Percentiles rank a stretch among this genome's conserved stretches.
Evolutionary conservation across 2,329 filamentous ascomycete species (phyloP).

Genomic region (Calonectria multiphialidica): DNA sequence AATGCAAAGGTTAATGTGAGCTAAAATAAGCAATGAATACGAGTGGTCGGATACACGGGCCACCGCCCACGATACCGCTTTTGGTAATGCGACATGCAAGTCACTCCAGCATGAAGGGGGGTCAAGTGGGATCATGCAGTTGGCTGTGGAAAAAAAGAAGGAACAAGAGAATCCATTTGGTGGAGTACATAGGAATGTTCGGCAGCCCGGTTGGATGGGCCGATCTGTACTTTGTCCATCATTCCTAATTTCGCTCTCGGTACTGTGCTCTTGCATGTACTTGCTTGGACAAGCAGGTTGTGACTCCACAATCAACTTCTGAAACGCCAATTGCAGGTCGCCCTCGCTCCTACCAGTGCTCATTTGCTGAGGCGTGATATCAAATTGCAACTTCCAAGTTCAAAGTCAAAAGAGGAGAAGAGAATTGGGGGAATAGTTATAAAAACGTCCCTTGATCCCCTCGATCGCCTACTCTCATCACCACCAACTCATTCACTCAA

Average conservation of each 20-base stretch:
- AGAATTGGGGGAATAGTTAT: not conserved
- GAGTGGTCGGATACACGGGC: not conserved
- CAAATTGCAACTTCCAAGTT: not conserved
- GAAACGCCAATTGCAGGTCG: not conserved
- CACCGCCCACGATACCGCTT: not conserved
- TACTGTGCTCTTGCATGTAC: not conserved
- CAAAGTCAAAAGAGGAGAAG: not conserved
- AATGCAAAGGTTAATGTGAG: not conserved
- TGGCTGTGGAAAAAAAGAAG: not conserved
- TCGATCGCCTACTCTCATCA: not conserved
- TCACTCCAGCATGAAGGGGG: not conserved
- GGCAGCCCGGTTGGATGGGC: not conserved
- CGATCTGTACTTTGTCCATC: not conserved
- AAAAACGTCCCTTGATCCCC: not conserved
- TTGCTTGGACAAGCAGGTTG: not conserved
- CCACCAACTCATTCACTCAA: conserved; percentile 1
- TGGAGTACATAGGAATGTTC: not conserved
- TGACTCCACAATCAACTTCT: not conserved
- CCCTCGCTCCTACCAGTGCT: not conserved
- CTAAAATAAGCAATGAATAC: not conserved
- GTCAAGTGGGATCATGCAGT: not conserved
- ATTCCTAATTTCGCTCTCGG: not conserved
- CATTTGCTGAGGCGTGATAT: not conserved
- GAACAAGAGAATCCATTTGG: not conserved
- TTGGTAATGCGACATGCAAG: not conserved